Base-by-base conservation (phyloP, 306 rosid genomes). In the Fragaria nilgerrensis region DNA sequence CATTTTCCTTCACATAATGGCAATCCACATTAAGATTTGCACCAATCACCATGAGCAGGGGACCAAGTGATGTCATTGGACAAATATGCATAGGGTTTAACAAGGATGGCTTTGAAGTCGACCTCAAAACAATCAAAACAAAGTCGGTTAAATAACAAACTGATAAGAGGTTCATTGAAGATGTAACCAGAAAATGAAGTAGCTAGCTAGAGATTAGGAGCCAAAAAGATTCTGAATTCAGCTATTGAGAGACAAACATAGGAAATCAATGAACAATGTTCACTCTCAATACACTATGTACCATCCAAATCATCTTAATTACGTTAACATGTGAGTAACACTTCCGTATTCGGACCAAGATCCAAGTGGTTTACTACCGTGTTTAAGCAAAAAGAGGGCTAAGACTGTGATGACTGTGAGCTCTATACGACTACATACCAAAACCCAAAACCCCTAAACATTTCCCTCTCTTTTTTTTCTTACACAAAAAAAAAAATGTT, bases 401-500 rank as follows among this genome's bases (percentile, higher is more conserved):
- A 3, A 32, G 36, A 3, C 36, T 32, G 5, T 32, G 36, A 32
- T 32, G 34, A 2, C 34, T 32, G 29, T 27, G 34, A 32, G 34
- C 36, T 3, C 36, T 32, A 32, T 32, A 32, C 34, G 34, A 32
- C 34, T 32, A 32, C 0, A 32, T 3, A 32, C 34, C 34, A 3
- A 32, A 32, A 32, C 34, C 43, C 32, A 22, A 68, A 70, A 27
- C 56, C 78, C 78, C 48, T 17, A 34, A 72, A 7, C 7, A 61
- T 73, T 77, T 72, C 85, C 85, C 85, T 77, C 85, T 25, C 75
- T 77, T 72, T 79, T 79, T 64, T 65, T 32, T 9, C 2, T 9
- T 43, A 43, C 45, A 9, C 45, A 43, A 7, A 37, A 41, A 7
- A 39, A 41, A 7, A 9, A 65, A 94, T 94, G 98, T 94, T 94